A percentile compares a stretch with the other conserved stretches of the same genome.
Evolutionary conservation across 140 eudicot genomes (phyloP).

Genomic region (Anethum foeniculum): DNA sequence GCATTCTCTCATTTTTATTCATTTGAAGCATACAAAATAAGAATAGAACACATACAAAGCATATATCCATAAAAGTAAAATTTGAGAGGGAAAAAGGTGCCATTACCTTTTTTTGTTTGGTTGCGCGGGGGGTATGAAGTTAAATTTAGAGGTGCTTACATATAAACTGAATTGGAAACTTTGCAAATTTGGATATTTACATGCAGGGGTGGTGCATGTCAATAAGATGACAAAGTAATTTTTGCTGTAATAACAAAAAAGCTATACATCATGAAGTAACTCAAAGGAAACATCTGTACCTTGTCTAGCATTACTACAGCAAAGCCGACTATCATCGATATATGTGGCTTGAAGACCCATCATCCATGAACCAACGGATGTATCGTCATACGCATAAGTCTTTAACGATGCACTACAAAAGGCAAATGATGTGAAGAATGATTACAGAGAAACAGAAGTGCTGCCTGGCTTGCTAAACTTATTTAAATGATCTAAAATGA

Average conservation of each 20-base stretch:
- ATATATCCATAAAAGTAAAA: too few relatives aligned
- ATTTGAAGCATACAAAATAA: too few relatives aligned
- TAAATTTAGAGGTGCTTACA: background rate
- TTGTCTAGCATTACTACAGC: conserved; percentile 61
- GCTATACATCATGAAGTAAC: background rate
- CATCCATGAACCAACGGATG: conserved; percentile 96
- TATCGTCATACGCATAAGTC: conserved; percentile 77
- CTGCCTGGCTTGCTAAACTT: background rate
- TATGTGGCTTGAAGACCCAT: conserved; percentile 80
- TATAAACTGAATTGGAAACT: background rate
- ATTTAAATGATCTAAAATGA: background rate
- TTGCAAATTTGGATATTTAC: background rate
- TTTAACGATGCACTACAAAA: conserved; percentile 63
- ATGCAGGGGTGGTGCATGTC: background rate
- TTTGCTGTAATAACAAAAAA: background rate
- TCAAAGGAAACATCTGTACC: conserved; percentile 33
- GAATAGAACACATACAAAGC: too few relatives aligned
- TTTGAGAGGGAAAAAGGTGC: too few relatives aligned
- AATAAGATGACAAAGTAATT: background rate
- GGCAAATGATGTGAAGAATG: background rate
- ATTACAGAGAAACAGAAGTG: background rate
- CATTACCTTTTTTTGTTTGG: too few relatives aligned
- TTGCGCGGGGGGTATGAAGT: too few relatives aligned
- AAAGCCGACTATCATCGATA: conserved; percentile 65
- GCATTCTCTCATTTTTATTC: too few relatives aligned